Base-by-base conservation (phyloP, 352 stramenopile genomes). In the Phytopythium delawarense region DNA sequence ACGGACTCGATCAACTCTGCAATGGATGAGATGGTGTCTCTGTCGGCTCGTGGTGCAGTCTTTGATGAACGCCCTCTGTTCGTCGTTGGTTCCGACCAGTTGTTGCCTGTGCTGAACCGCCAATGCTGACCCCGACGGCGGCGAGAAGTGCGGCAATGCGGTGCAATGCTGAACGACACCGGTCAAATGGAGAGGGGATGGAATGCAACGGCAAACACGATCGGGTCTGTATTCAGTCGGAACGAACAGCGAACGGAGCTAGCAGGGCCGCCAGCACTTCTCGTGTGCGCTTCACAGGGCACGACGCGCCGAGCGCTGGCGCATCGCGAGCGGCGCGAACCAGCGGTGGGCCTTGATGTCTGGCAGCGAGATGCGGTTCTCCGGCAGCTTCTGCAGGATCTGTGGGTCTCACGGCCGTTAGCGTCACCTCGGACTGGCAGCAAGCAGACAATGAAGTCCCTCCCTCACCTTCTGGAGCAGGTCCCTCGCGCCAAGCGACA, bases 281-380 rank as follows among this genome's bases (percentile, higher is more conserved):
- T 35, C 15, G 15, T 2, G 48, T 6, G 8, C 4, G 35, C 46
- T 20, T 54, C 74, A 73, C n/a, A 72, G 55, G 18, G 59, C 74
- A 32, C 75, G 81, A 3, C 69, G 69, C 4, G 72, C 53, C 1
- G 65, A 63, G 40, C 78, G 79, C 53, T 89, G 75, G 42, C 82
- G 82, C 21, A 75, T 66, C 21, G 74, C 62, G 28, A 88, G 71
- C 7, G 82, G 79, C 13, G 76, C 72, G 28, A 94, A 90, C 85
- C 85, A 94, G 35, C 76, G 83, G 37, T 94, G 85, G 13, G 80
- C 61, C 54, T 92, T 87, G 63, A 92, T 91, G 55, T 89, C 72
- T 52, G 78, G 71, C 25, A 94, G 68, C 4, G 78, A 80, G 18
- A 88, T 64, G 32, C 85, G 85, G 35, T 76, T 70, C 42, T 79